A percentile compares a stretch with the other conserved stretches of the same genome.
Conservation (phyloP, 768 basidiomycete species). For the Serendipita sp. region DNA sequence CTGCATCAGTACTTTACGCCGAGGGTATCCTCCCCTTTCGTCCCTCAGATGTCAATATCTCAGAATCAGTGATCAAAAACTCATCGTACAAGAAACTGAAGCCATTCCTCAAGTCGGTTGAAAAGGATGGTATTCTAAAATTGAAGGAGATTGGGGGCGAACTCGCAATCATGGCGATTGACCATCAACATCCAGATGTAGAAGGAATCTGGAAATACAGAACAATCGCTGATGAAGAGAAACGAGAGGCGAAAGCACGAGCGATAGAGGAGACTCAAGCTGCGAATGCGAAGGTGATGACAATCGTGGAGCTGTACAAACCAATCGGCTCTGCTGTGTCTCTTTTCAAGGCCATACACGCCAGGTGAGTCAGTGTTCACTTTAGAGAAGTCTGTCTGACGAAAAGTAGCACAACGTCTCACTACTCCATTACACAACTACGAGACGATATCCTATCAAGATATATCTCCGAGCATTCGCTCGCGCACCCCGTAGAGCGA, state of each 20-base stretch:
- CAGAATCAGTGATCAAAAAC: slow-evolving; percentile 38
- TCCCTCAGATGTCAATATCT: slow-evolving; percentile 17
- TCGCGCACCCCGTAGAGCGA: slow-evolving; percentile 52
- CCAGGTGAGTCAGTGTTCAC: slow-evolving; percentile 32
- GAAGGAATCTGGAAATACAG: slow-evolving; percentile 33
- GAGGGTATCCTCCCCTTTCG: slow-evolving; percentile 30
- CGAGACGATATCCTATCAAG: slow-evolving; percentile 34
- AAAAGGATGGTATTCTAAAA: slow-evolving; percentile 58
- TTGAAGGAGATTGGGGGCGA: slow-evolving; percentile 34
- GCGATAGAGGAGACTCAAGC: slow-evolving; percentile 36
- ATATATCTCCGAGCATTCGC: slow-evolving; percentile 44
- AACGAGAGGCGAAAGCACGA: slow-evolving; percentile 39
- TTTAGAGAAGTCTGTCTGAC: too few relatives aligned
- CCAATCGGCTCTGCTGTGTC: slow-evolving; percentile 40
- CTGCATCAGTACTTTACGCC: slow-evolving; percentile 21
- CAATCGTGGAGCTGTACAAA: slow-evolving; percentile 62
- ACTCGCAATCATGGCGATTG: slow-evolving; percentile 29
- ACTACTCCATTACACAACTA: slow-evolving; percentile 28
- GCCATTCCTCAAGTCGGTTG: slow-evolving; percentile 60
- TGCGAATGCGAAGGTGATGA: slow-evolving; percentile 27
- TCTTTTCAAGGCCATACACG: slow-evolving; percentile 49
- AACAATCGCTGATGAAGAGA: slow-evolving; percentile 53
- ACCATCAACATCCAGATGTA: slow-evolving; percentile 41
- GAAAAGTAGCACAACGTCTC: neutral
- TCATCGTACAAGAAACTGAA: slow-evolving; percentile 69